phyloP scores from a whole-genome alignment of 139 green algal species.

The Picochlorum sp. region DNA sequence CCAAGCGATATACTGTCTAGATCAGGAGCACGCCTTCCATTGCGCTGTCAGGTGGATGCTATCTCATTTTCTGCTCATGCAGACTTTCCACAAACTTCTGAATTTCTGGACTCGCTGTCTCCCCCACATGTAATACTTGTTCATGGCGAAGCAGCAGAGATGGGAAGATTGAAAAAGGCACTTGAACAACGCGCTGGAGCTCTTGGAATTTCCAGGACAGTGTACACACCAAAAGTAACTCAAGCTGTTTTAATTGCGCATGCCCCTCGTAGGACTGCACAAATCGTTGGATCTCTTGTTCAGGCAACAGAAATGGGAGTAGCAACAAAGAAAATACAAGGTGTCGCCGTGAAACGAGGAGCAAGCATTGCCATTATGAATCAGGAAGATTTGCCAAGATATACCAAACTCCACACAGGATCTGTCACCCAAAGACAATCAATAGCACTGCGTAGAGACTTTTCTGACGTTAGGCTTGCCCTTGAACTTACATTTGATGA shows the following conservation, averaged over 20 bases:
- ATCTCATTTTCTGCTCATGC: slow-evolving; percentile 97
- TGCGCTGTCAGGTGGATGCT: slow-evolving; percentile 80
- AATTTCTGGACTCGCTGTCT: slow-evolving; percentile 77
- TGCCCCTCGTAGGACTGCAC: slow-evolving; percentile 47
- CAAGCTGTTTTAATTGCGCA: slow-evolving; percentile 55
- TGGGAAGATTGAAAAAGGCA: slow-evolving; percentile 66
- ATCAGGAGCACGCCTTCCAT: slow-evolving; percentile 61
- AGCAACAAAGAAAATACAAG: slow-evolving; percentile 31
- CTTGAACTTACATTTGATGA: slow-evolving; percentile 85
- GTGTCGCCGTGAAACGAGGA: slow-evolving; percentile 62
- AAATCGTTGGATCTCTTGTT: slow-evolving; percentile 43
- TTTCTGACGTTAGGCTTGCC: slow-evolving; percentile 56
- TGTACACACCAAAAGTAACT: slow-evolving; percentile 55
- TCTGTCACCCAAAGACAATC: slow-evolving; percentile 71
- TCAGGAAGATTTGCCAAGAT: slow-evolving; percentile 74
- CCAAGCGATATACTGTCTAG: slow-evolving; percentile 63
- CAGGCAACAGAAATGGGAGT: slow-evolving; percentile 36
- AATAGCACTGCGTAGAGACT: slow-evolving; percentile 53
- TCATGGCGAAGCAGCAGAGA: slow-evolving; percentile 87
- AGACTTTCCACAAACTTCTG: slow-evolving; percentile 92
- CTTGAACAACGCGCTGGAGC: slow-evolving; percentile 53
- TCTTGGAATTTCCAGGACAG: slow-evolving; percentile 28
- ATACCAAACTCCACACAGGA: slow-evolving; percentile 75
- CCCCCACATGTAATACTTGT: slow-evolving; percentile 91
- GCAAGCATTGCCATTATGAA: slow-evolving; percentile 56